Base-by-base conservation (phyloP, 2,329 filamentous ascomycete species). In the Botrytis cinerea region DNA sequence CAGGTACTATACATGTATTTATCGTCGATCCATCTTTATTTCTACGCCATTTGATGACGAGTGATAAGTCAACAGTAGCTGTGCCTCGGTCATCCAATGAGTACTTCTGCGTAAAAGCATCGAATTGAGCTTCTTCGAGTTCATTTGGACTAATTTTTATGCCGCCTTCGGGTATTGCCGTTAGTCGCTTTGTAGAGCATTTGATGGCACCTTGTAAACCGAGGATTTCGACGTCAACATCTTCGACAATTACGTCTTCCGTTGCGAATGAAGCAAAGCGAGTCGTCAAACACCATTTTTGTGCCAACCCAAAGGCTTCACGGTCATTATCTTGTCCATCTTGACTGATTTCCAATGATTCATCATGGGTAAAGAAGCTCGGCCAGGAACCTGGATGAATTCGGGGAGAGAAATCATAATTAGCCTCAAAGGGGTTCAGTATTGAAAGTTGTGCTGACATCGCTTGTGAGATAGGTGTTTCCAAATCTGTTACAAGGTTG, bases 361-460 rank as follows among this genome's bases (percentile, higher is more conserved):
- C 82, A 77, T 81, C 74, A 69, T 80, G 84, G 70, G 90, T 87
- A 82, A 98, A 99, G 78, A 97, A 90, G 80, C 91, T 94, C 1
- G 96, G 95, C 95, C 96, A 99, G 3, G 89, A 86, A 67, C 92
- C 91, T 0, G 87, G 82, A 81, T 98, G 92, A 5, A 97, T 85
- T 16, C 92, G 88, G 18, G 96, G 94, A 20, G 91, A 87, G 75
- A 98, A 89, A 75, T 97, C 93, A 81, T 97, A 98, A 79, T 93
- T 96, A 25, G 94, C 93, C 83, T 97, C 94, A 78, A 99, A 98
- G 0, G 95, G 94, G 68, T 90, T 91, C 71, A 93, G 89, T 72
- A 98, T 87, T 54, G 90, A 88, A 8, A 98, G 82, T 71, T 91
- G 90, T 57, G 92, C 87, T 1, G 89, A 86, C 35, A 92, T 83